These are phyloP conservation scores for Fonsecaea multimorphosa DNA, from an alignment of 2,329 filamentous ascomycete species.

Conservation along the genomic window DNA sequence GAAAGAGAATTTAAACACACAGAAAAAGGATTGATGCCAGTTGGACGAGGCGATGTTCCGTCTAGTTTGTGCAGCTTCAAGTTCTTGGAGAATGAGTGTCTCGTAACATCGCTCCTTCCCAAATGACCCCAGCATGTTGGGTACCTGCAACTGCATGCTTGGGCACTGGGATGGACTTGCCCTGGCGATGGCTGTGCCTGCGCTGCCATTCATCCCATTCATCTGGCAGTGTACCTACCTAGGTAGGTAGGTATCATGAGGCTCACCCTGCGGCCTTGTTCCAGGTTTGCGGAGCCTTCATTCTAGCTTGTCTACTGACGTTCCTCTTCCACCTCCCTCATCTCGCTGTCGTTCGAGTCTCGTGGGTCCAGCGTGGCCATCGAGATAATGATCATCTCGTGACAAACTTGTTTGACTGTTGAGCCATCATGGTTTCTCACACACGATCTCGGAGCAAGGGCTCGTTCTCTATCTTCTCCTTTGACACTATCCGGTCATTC, in stretches of 20 bases:
- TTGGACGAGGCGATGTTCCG: not conserved
- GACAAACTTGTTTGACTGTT: slow-evolving; percentile 4
- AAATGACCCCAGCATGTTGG: not conserved
- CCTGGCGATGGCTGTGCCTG: not conserved
- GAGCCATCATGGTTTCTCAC: slow-evolving; percentile 28
- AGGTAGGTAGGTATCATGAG: not conserved
- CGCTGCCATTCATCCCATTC: not conserved
- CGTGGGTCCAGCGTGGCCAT: not conserved
- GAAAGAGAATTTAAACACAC: not conserved
- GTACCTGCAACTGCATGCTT: not conserved
- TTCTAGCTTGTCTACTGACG: not conserved
- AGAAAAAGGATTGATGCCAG: not conserved
- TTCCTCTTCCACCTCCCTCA: not conserved
- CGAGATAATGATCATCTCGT: not conserved
- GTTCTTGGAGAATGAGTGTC: not conserved
- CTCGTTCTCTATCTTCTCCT: slow-evolving; percentile 36
- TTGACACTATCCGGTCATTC: slow-evolving; percentile 33
- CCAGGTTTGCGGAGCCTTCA: not conserved
- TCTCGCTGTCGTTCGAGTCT: not conserved
- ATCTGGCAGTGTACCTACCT: no score
- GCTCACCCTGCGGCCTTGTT: not conserved
- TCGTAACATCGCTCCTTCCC: slow-evolving; percentile 1
- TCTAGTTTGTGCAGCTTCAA: not conserved
- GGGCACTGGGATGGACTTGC: not conserved
- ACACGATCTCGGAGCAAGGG: slow-evolving; percentile 31